A percentile compares a stretch with the other conserved stretches of the same genome.
Evolutionary conservation across 2,329 filamentous ascomycete species (phyloP).

Genomic region (Grosmannia serpens): DNA sequence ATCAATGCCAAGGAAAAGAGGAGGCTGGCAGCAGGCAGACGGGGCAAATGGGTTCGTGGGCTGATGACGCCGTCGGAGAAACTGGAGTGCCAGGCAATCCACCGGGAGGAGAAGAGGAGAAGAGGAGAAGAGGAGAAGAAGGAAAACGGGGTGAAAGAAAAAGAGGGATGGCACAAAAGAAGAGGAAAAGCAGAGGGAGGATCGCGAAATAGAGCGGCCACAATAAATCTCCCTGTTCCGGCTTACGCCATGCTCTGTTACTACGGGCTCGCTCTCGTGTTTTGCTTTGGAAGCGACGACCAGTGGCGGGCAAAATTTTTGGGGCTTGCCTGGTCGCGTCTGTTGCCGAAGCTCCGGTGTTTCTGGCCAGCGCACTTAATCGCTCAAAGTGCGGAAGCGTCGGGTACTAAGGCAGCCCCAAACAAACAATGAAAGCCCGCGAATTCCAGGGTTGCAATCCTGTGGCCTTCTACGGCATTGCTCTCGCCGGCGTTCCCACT

Average conservation of each 20-base stretch:
- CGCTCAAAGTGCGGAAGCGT: neutral
- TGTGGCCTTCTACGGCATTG: neutral
- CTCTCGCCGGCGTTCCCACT: neutral
- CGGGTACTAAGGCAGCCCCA: neutral
- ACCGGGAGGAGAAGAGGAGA: neutral
- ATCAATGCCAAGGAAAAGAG: neutral
- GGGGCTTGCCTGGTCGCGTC: neutral
- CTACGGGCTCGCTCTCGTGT: neutral
- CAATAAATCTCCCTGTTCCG: neutral
- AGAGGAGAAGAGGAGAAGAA: neutral
- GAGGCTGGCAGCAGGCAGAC: neutral
- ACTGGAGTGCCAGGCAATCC: neutral
- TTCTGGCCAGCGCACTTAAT: neutral
- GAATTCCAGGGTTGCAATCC: neutral
- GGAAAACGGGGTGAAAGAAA: neutral
- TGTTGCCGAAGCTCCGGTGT: slow-evolving; percentile 5
- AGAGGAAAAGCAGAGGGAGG: neutral
- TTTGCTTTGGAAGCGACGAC: slow-evolving; percentile 1
- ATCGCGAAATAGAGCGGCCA: neutral
- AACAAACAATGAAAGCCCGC: neutral
- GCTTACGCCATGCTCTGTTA: neutral
- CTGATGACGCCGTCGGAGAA: neutral
- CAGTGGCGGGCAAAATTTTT: neutral
- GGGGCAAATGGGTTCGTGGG: neutral
- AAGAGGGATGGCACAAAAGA: neutral